Conservation (phyloP, 495 filamentous ascomycete species). For the Penicillium longicatenatum region DNA sequence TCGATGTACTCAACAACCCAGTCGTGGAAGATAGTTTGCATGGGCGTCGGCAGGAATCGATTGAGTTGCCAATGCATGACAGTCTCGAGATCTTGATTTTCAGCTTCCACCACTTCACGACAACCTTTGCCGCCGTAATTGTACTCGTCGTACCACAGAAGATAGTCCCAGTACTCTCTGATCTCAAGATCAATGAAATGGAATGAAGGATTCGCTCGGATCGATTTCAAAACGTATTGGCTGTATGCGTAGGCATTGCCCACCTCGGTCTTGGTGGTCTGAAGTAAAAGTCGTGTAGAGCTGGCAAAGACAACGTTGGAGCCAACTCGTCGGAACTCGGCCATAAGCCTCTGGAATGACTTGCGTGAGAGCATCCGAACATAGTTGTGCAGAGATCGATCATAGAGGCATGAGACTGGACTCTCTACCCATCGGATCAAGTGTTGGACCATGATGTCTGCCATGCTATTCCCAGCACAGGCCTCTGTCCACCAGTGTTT, state of each 20-base stretch:
- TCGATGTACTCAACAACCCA: slow-evolving; percentile 95
- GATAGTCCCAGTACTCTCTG: slow-evolving; percentile 99
- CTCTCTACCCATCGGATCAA: slow-evolving; percentile 96
- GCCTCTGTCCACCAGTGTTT: slow-evolving; percentile 98
- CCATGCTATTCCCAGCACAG: slow-evolving; percentile 87
- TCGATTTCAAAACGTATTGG: slow-evolving; percentile 95
- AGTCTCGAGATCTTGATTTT: slow-evolving; percentile 84
- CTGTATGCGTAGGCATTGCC: slow-evolving; percentile 96
- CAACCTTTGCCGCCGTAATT: slow-evolving; percentile 97
- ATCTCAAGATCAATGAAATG: slow-evolving; percentile 97
- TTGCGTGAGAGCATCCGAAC: slow-evolving; percentile 98
- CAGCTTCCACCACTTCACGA: slow-evolving; percentile 76
- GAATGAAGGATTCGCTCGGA: slow-evolving; percentile 92
- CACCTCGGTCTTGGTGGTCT: slow-evolving; percentile 95
- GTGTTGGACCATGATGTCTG: slow-evolving; percentile 97
- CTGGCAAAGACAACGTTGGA: slow-evolving; percentile 92
- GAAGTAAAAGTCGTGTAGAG: slow-evolving; percentile 83
- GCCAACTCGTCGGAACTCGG: slow-evolving; percentile 92
- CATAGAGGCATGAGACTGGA: slow-evolving; percentile 89
- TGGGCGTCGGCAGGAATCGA: slow-evolving; percentile 77
- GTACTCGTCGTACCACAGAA: slow-evolving; percentile 99
- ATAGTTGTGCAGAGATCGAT: slow-evolving; percentile 94
- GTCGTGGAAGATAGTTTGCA: slow-evolving; percentile 86
- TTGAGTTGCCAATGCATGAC: slow-evolving; percentile 98
- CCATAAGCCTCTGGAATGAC: slow-evolving; percentile 95